Evolutionary conservation across 2,329 filamentous ascomycete species (phyloP), one percentile per base, ranked within the genome.

Genomic region (Fusarium buharicum): DNA sequence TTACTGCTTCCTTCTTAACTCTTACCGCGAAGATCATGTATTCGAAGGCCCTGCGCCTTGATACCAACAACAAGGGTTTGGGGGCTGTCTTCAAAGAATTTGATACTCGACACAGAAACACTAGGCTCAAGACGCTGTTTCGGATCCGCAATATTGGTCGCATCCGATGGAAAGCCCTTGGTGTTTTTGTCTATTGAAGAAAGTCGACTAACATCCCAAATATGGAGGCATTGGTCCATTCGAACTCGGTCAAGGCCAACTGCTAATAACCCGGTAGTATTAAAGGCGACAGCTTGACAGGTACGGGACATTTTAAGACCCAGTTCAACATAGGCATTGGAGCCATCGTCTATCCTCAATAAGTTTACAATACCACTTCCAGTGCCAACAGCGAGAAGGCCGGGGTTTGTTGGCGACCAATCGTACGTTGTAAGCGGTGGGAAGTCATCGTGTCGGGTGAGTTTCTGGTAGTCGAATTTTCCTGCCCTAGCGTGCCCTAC

Each of bases 211-310:
- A 93, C 82, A 73, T 96, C 91, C 85, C 91, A 95, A 27, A 95
- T 88, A 69, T 94, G 91, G 44, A 96, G 81, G 68, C 90, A 93
- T 62, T 90, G 86, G 71, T 95, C 92, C 75, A 91, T 93, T 28
- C 92, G 85, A 20, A 93, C 91, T 67, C 90, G 84, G 69, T 95
- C 92, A 47, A 95, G 80, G 2, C 90, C 92, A 24, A 93, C 90
- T 10, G 91, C 92, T 47, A 96, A 79, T 52, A 90, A 81, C 16
- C 90, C 89, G 6, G 81, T 82, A 4, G 85, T 87, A 70, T 88
- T 94, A 77, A 95, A 93, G 4, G 91, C 88, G 36, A 95, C 90
- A 1, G 91, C 90, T 69, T 94, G 92, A 69, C 90, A 94, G 38
- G 89, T 89, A 39, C 92, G 85, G 50, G 90, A 86, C 73, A 92